Evolutionary conservation across 805 yeast genomes (phyloP).

Genomic region (Kodamaea jinghongensis): DNA sequence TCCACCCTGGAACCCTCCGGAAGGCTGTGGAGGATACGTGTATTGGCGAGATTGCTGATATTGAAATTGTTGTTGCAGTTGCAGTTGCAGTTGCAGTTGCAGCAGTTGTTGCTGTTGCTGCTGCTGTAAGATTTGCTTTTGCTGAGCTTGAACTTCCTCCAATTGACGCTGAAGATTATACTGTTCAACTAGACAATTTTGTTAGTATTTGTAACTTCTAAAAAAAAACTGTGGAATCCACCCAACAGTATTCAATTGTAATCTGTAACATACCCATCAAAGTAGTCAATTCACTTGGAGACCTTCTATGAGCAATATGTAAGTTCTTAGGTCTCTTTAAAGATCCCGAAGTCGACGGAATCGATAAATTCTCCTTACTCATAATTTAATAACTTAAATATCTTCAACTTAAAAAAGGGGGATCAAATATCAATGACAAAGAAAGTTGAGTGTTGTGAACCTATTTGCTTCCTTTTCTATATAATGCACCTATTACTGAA

Average conservation of each 20-base stretch:
- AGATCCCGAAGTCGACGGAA: conserved; percentile 10
- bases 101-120: conserved; percentile 32
- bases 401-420: conserved; percentile 3
- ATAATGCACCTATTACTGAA: background rate
- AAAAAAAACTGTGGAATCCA: background rate
- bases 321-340: conserved; percentile 40
- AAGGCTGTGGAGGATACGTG: conserved; percentile 24
- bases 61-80: conserved; percentile 19
- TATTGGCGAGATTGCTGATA: conserved; percentile 19
- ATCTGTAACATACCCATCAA: conserved; percentile 54
- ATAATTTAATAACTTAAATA: background rate
- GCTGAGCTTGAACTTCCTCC: conserved; percentile 89
- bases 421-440: conserved; percentile 3
- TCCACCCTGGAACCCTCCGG: conserved; percentile 12
- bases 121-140: conserved; percentile 80
- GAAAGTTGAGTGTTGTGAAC: background rate
- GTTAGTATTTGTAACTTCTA: conserved; percentile 2
- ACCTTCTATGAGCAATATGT: conserved; percentile 94
- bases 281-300: conserved; percentile 93
- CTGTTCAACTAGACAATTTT: conserved; percentile 56
- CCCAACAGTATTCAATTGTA: no score
- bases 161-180: conserved; percentile 86
- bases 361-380: conserved; percentile 12
- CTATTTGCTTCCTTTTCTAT: no score
- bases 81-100: conserved; percentile 16